Percentiles rank a stretch among this genome's conserved stretches.
Evolutionary conservation across 1,284 basidiomycete species (phyloP).

Genomic region (Naganishia cerealis): DNA sequence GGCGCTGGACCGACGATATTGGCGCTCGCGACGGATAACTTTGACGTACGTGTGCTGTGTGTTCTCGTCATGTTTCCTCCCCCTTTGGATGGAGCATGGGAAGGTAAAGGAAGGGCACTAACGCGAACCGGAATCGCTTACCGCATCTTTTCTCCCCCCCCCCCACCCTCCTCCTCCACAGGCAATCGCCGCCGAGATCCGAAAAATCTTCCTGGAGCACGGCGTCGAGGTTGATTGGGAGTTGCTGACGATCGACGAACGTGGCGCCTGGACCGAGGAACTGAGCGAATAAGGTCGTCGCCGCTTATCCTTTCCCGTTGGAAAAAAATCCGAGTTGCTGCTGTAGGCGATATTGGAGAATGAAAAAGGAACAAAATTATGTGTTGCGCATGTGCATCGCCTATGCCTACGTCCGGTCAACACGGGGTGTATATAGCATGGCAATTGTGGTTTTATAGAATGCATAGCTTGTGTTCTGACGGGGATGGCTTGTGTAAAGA

Average conservation of each 20-base stretch:
- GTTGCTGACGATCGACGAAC: slow-evolving; percentile 54
- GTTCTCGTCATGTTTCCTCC: not conserved
- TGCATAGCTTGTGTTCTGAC: not conserved
- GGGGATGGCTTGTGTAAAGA: no score
- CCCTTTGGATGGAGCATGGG: not conserved
- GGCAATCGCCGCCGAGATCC: slow-evolving; percentile 74
- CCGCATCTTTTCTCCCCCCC: not conserved
- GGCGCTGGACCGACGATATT: slow-evolving; percentile 97
- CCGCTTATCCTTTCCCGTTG: not conserved
- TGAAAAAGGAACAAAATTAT: no score
- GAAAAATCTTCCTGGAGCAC: slow-evolving; percentile 68
- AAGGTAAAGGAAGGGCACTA: no score
- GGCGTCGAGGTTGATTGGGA: slow-evolving; percentile 68
- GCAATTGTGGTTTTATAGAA: not conserved
- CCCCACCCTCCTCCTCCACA: slow-evolving; percentile 3
- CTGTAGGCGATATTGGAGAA: not conserved
- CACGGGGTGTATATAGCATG: not conserved
- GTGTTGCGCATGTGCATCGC: no score
- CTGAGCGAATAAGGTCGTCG: slow-evolving; percentile 12
- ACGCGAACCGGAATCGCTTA: not conserved
- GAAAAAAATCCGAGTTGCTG: not conserved
- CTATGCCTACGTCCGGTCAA: not conserved
- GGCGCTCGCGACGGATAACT: slow-evolving; percentile 84
- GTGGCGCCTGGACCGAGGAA: slow-evolving; percentile 53
- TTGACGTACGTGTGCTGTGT: slow-evolving; percentile 57